Evolutionary conservation across 208 protist genomes (phyloP).

Genomic region (Crithidia thermophila): DNA sequence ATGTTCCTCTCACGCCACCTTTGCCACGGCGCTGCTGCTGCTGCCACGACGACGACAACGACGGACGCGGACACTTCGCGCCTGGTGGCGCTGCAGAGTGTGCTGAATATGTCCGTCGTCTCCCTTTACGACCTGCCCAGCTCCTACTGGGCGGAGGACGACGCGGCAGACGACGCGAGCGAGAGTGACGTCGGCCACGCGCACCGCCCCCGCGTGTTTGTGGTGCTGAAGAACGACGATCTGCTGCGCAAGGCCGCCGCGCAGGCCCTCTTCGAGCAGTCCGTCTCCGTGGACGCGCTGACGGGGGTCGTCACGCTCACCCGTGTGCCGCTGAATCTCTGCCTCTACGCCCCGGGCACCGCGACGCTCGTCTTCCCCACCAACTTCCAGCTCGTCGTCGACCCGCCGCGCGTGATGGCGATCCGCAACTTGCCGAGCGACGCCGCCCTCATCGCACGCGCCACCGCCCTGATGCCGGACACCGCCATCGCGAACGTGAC

Average conservation of each 20-base stretch:
- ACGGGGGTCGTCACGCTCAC: constrained; percentile 4
- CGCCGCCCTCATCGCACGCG: constrained; percentile 25
- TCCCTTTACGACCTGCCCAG: constrained; percentile 66
- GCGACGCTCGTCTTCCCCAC: constrained; percentile 48
- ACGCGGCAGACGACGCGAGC: neutral
- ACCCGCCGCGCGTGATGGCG: constrained; percentile 38
- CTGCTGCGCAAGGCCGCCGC: constrained; percentile 39
- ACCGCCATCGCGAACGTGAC: neutral
- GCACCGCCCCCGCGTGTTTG: constrained; percentile 32
- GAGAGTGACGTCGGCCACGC: neutral
- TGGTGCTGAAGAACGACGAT: constrained; percentile 40
- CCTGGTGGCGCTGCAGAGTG: constrained; percentile 38
- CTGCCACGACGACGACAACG: neutral
- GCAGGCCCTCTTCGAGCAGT: constrained; percentile 40
- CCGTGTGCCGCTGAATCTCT: constrained; percentile 60
- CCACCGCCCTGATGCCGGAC: constrained; percentile 9
- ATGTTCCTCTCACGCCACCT: constrained; percentile 50
- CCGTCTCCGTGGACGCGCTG: constrained; percentile 6
- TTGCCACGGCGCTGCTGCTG: constrained; percentile 32
- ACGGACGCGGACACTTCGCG: neutral
- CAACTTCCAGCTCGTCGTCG: constrained; percentile 56
- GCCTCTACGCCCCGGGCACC: constrained; percentile 70
- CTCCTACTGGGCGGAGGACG: constrained; percentile 36
- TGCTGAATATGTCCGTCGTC: constrained; percentile 60
- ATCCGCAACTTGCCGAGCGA: constrained; percentile 47